Evolutionary conservation across 2,329 filamentous ascomycete species (phyloP).

Genomic region (Xylariaceae sp.): DNA sequence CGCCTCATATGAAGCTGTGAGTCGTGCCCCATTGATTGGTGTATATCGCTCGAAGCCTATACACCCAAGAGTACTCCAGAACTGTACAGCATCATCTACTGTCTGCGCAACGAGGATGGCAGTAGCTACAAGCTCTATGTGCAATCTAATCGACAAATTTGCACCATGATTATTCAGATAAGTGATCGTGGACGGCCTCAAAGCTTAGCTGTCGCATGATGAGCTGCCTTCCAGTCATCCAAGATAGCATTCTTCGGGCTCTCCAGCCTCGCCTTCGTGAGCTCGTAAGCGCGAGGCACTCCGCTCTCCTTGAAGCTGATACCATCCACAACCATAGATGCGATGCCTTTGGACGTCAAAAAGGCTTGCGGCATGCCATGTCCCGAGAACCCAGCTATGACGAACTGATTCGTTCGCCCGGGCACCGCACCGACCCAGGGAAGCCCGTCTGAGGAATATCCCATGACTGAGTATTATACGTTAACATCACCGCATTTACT

Average conservation of each 20-base stretch:
- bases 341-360: slow-evolving; percentile 18
- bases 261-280: slow-evolving; percentile 13
- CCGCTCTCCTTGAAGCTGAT: slow-evolving; percentile 17
- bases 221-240: not conserved
- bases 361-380: slow-evolving; percentile 24
- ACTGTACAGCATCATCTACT: too few relatives aligned
- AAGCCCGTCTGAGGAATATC: slow-evolving; percentile 8
- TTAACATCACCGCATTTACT: not conserved
- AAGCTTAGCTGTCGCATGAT: not conserved
- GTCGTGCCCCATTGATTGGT: too few relatives aligned
- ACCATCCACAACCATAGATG: slow-evolving; percentile 15
- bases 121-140: too few relatives aligned
- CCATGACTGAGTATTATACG: not conserved
- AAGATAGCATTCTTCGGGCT: not conserved
- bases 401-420: slow-evolving; percentile 15
- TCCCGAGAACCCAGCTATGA: slow-evolving; percentile 22
- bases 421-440: slow-evolving; percentile 21
- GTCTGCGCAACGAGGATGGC: too few relatives aligned
- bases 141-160: too few relatives aligned
- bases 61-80: too few relatives aligned
- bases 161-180: too few relatives aligned
- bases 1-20: too few relatives aligned
- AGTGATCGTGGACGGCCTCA: too few relatives aligned
- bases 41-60: too few relatives aligned
- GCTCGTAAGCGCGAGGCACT: slow-evolving; percentile 19